A percentile compares a stretch with the other conserved stretches of the same genome.
Conservation (phyloP, 352 stramenopile genomes). For the Phytophthora nicotianae region DNA sequence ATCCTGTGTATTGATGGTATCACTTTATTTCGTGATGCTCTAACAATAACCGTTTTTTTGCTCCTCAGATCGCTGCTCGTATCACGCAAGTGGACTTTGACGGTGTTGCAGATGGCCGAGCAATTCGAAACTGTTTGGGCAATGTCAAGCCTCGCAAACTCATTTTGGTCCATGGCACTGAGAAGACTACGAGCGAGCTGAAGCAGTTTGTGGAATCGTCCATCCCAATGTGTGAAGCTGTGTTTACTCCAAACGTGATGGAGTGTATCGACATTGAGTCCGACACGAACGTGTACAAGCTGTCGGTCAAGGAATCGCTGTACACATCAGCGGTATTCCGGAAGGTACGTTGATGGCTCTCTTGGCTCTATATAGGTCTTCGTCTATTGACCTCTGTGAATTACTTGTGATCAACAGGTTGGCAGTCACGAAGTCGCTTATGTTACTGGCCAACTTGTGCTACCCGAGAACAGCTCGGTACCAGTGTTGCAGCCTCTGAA, state of each 20-base stretch:
- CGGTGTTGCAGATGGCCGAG: slow-evolving; percentile 79
- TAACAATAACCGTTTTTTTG: slow-evolving; percentile 11
- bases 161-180: slow-evolving; percentile 86
- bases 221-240: slow-evolving; percentile 84
- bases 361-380: not conserved
- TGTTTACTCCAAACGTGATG: slow-evolving; percentile 88
- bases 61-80: slow-evolving; percentile 66
- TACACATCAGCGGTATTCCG: slow-evolving; percentile 86
- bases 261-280: slow-evolving; percentile 92
- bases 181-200: slow-evolving; percentile 78
- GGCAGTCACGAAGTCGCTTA: slow-evolving; percentile 87
- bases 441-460: slow-evolving; percentile 72
- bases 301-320: slow-evolving; percentile 85
- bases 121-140: slow-evolving; percentile 88
- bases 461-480: slow-evolving; percentile 74
- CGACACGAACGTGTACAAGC: slow-evolving; percentile 91
- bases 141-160: slow-evolving; percentile 91
- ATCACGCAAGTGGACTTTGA: slow-evolving; percentile 88
- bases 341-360: slow-evolving; percentile 51
- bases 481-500: slow-evolving; percentile 68
- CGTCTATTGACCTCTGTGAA: slow-evolving; percentile 8
- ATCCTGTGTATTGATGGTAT: not conserved
- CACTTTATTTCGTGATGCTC: not conserved
- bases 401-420: slow-evolving; percentile 45
- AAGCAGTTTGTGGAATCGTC: slow-evolving; percentile 86